Evolutionary conservation across 1,284 basidiomycete genomes (phyloP).

Genomic region (Microstroma glucosiphilum): DNA sequence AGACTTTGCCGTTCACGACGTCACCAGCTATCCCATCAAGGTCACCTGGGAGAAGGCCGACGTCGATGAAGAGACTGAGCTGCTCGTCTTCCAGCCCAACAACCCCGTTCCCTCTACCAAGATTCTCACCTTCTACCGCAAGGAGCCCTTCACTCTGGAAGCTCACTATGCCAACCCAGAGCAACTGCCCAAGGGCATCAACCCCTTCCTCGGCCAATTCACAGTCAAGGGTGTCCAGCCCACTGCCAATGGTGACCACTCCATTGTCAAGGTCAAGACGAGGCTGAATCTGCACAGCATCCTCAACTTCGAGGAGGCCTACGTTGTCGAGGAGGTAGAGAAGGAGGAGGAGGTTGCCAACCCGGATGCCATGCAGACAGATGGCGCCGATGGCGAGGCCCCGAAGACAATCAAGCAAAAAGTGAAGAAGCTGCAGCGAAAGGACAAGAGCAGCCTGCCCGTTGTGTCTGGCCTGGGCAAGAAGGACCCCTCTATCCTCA

Average conservation of each 20-base stretch:
- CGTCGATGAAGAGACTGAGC: conserved; percentile 49
- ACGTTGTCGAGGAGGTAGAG: conserved; percentile 49
- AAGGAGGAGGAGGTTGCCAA: conserved; percentile 49
- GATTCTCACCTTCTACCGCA: conserved; percentile 51
- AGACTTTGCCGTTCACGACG: conserved; percentile 48
- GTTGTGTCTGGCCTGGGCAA: conserved; percentile 37
- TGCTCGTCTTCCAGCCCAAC: conserved; percentile 49
- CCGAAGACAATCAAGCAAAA: conserved; percentile 48
- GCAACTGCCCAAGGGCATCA: conserved; percentile 39
- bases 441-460: conserved; percentile 34
- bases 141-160: conserved; percentile 48
- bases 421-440: conserved; percentile 50
- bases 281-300: conserved; percentile 49
- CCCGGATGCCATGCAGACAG: conserved; percentile 37
- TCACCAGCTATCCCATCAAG: conserved; percentile 49
- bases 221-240: conserved; percentile 47
- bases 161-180: conserved; percentile 42
- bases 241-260: conserved; percentile 47
- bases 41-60: conserved; percentile 50
- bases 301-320: conserved; percentile 48
- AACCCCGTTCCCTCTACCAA: conserved; percentile 51
- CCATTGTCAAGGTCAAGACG: conserved; percentile 51
- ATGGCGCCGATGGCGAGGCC: conserved; percentile 24
- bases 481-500: conserved; percentile 34
- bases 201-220: conserved; percentile 47